Evolutionary conservation across 2,329 filamentous ascomycete genomes (phyloP), one percentile per base, ranked within the genome.

Genomic region (Harringtonia lauricola): DNA sequence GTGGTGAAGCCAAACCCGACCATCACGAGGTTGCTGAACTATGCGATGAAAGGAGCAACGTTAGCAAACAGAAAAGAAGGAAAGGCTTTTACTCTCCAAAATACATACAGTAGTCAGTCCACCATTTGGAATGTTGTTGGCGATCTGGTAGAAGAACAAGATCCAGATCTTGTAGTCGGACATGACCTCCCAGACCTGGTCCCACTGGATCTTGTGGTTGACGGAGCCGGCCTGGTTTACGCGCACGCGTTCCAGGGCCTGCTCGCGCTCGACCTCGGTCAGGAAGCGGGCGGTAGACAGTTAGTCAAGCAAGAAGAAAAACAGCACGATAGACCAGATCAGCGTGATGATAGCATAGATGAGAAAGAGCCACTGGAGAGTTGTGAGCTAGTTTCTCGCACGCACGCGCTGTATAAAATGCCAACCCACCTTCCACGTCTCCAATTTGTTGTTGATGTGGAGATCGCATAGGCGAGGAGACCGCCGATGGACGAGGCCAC

Each of bases 371-470:
- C n/a, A n/a, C n/a, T n/a, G n/a, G n/a, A n/a, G n/a, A n/a, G n/a
- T n/a, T n/a, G n/a, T n/a, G n/a, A n/a, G n/a, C n/a, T n/a, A n/a
- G n/a, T n/a, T n/a, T n/a, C n/a, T n/a, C n/a, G n/a, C n/a, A n/a
- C n/a, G n/a, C n/a, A n/a, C n/a, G n/a, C n/a, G n/a, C n/a, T n/a
- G n/a, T n/a, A n/a, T n/a, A n/a, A n/a, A n/a, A n/a, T n/a, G n/a
- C n/a, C n/a, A n/a, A n/a, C n/a, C n/a, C 49, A 79, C 83, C 53
- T 74, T 75, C 79, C 79, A 84, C 0, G 70, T 72, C 0, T 70
- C 65, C 5, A 47, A 29, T n/a, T n/a, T 2, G 30, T 24, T 14
- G 18, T 62, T 52, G 0, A 72, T 73, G 41, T 75, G 74, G 0
- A 76, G 64, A 1, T 75, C 73, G 26, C 75, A 8, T 51, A 51